Evolutionary conservation across 1,284 basidiomycete species (phyloP), one percentile per base, ranked within the genome.

Genomic region (Melampsora abietis-canadensis): DNA sequence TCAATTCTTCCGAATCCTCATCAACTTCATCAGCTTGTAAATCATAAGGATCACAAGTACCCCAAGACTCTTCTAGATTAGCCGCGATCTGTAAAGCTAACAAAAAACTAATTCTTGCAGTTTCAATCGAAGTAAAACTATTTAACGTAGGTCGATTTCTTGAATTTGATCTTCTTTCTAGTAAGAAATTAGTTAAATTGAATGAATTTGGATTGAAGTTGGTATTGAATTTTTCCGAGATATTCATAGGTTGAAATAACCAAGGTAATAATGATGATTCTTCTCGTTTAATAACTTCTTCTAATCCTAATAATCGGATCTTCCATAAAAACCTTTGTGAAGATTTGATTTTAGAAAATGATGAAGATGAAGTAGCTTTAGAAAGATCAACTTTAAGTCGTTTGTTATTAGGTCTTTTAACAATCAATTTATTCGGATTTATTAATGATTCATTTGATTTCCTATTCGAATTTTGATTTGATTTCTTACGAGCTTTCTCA

Each of bases 11-110:
- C 2, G 57, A n/a, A 7, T 69, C 59, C 0, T 46, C 12, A 21
- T 47, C 34, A 14, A n/a, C 40, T 10, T 40, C 51, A 46, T 61
- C 59, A 30, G 68, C 2, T 3, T 46, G 5, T 15, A 34, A 27
- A 72, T 72, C 68, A 51, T 64, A 72, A 40, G 44, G 61, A 40
- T 72, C 68, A 37, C 21, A 47, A 6, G 48, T 47, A 27, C 10
- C 19, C 68, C 68, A 72, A 54, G 37, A 64, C 19, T 72, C 68
- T 62, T 72, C 68, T 30, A 72, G 21, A 64, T 72, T 64, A 4
- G 46, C 61, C 12, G 47, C 68, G 31, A 64, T 63, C 27, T 72
- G 68, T 31, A 72, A 27, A 34, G 68, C 61, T 21, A 72, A 30
- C 37, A 63, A 60, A 64, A 64, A 72, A 4, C 30, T 24, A 15